A percentile compares a stretch with the other conserved stretches of the same genome.
These are phyloP conservation scores for Mucor saturninus DNA, from an alignment of 371 early-diverging fungal species.

Conservation along the genomic window DNA sequence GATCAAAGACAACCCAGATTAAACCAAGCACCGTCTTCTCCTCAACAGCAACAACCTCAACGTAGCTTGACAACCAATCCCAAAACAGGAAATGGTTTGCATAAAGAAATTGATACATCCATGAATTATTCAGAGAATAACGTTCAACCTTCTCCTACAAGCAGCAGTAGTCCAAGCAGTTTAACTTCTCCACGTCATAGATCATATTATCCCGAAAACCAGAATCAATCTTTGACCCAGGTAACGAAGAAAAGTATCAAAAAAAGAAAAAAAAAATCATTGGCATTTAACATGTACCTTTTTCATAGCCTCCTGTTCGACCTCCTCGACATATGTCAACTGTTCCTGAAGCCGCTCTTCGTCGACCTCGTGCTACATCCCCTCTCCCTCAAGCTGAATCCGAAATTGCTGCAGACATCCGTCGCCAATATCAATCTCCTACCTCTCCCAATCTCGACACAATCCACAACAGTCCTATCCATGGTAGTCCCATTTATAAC, in stretches of 20 bases:
- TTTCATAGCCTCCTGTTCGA: conserved; percentile 28
- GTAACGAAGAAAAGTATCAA: conserved; percentile 4
- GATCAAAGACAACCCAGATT: background rate
- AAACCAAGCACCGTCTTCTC: background rate
- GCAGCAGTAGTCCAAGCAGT: conserved; percentile 1
- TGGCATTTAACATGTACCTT: background rate
- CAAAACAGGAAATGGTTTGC: conserved; percentile 1
- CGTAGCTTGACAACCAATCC: background rate
- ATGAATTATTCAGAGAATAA: conserved; percentile 3
- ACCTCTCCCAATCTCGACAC: conserved; percentile 31
- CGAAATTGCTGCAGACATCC: conserved; percentile 28
- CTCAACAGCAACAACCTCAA: conserved; percentile 8
- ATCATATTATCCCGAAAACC: conserved; percentile 24
- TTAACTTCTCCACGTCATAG: conserved; percentile 20
- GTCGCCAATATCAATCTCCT: conserved; percentile 29
- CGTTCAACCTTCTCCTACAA: conserved; percentile 9
- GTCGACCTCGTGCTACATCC: conserved; percentile 51
- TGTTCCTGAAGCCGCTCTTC: conserved; percentile 52
- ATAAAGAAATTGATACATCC: conserved; percentile 13
- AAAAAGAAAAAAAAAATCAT: background rate
- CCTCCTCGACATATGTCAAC: conserved; percentile 51
- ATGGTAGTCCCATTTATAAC: conserved; percentile 1
- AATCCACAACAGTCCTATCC: conserved; percentile 5
- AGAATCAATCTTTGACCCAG: conserved; percentile 15
- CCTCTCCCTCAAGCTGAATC: conserved; percentile 40